Base-by-base conservation (phyloP, 2,329 filamentous ascomycete species). In the Xylariales sp. region DNA sequence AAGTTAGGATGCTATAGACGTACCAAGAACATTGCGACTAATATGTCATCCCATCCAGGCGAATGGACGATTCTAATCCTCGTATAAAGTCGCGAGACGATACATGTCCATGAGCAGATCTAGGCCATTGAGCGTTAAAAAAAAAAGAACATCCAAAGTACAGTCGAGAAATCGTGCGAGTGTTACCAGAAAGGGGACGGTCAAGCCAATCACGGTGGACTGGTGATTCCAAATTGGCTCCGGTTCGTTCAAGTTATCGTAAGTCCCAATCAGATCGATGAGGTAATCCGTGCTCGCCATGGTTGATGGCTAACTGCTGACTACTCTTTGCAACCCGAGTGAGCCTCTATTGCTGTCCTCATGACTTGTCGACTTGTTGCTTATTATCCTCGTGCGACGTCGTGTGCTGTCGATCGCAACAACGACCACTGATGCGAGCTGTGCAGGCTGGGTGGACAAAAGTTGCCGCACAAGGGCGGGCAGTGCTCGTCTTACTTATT, bases 181-280 rank as follows among this genome's bases (percentile, higher is more conserved):
- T 7, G 20, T 39, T 14, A 39, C 37, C 11, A 39, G 30, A 16
- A 39, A 39, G 16, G 20, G 14, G 23, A 39, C 15, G 13, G 21
- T 33, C 21, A 39, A 17, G 20, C 29, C 37, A 27, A 39, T 20
- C 17, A 39, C 33, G 14, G 29, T 14, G n/a, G 14, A 24, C 8
- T 40, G 37, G 16, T 36, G 31, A 24, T 52, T 52, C 45, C 48
- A 48, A 30, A 40, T 37, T 5, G 46, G 48, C 25, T 43, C 21
- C 14, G 49, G 44, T 14, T 52, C 49, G 38, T 42, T n/a, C 17
- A 50, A 39, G 32, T 52, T 52, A 18, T 50, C 21, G 33, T 44
- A 43, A 12, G 33, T 35, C 5, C 46, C 47, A 13, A 49, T 28
- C 5, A 44, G 37, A 27, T 40, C 33, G 12, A 41, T 16, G 13